Base-by-base conservation (phyloP, 805 yeast species). In the Barnettozyma siamensis region DNA sequence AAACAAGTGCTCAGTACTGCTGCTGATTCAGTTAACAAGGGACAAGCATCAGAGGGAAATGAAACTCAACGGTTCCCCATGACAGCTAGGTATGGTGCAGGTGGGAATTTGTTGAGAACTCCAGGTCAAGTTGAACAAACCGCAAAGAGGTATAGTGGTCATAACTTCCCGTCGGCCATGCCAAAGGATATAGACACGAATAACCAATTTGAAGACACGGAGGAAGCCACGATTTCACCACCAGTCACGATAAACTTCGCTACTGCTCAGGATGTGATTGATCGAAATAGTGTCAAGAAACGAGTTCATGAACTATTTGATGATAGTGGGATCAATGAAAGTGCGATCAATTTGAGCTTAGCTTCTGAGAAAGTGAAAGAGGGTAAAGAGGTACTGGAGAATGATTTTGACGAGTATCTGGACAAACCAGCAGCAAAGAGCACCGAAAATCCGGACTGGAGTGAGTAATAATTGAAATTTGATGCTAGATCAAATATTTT, bases 61-160 rank as follows among this genome's bases (percentile, higher is more conserved):
- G 42, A 44, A 9, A 51, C 59, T 7, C 69, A 65, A 34, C 43
- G 76, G 41, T 72, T 73, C 45, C 78, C 78, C 3, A 58, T 62
- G 34, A 72, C 76, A 0, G 75, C 77, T 2, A 65, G 65, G 32
- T 70, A 67, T 43, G 68, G 69, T 0, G 69, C 64, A 0, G 66
- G 66, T 15, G 70, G 69, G 0, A 50, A 48, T 16, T 45, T 65
- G 11, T 42, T 65, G 11, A 50, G 65, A 8, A 58, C 63, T 0
- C 55, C 57, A 3, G 50, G 47, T 4, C 55, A 50, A 27, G 49
- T 48, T 6, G 35, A 31, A 2, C 44, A 46, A 10, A 37, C 39
- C 6, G 58, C 48, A 2, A 48, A 43, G 24, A 41, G 53, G 29
- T 45, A 47, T 31, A 48, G 51, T 31, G 43, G 37, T 9, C 34